Evolutionary conservation across 2,329 filamentous ascomycete genomes (phyloP).

Genomic region (Cladosporium sphaerospermum): DNA sequence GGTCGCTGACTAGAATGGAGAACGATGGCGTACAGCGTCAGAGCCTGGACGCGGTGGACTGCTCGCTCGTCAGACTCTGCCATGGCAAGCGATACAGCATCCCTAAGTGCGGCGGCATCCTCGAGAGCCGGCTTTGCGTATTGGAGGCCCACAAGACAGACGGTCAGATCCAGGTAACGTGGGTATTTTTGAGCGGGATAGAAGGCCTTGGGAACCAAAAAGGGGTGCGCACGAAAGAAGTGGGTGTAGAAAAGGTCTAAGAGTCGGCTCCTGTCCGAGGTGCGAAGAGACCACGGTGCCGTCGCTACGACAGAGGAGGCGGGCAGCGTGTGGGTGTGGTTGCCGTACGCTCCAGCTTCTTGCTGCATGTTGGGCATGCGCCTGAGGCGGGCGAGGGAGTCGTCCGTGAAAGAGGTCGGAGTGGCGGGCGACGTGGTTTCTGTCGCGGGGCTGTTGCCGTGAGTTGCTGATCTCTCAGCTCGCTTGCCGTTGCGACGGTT

Average conservation of each 20-base stretch:
- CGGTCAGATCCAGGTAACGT: conserved; percentile 46
- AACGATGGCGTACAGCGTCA: conserved; percentile 69
- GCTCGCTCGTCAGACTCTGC: conserved; percentile 10
- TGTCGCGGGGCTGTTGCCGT: not conserved
- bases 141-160: conserved; percentile 52
- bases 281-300: not conserved
- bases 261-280: conserved; percentile 33
- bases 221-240: conserved; percentile 52
- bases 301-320: conserved; percentile 22
- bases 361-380: not conserved
- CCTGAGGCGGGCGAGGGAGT: not conserved
- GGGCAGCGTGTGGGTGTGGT: conserved; percentile 16
- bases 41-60: conserved; percentile 63
- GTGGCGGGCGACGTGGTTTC: not conserved
- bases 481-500: conserved; percentile 45
- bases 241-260: conserved; percentile 50
- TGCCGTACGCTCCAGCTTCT: not conserved
- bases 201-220: conserved; percentile 45
- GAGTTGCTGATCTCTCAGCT: not conserved
- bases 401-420: not conserved
- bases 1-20: conserved; percentile 72
- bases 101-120: not conserved
- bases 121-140: conserved; percentile 41
- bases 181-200: conserved; percentile 38
- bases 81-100: not conserved